Conservation (phyloP, 305 asterid species). For the Solanum hybrid region DNA sequence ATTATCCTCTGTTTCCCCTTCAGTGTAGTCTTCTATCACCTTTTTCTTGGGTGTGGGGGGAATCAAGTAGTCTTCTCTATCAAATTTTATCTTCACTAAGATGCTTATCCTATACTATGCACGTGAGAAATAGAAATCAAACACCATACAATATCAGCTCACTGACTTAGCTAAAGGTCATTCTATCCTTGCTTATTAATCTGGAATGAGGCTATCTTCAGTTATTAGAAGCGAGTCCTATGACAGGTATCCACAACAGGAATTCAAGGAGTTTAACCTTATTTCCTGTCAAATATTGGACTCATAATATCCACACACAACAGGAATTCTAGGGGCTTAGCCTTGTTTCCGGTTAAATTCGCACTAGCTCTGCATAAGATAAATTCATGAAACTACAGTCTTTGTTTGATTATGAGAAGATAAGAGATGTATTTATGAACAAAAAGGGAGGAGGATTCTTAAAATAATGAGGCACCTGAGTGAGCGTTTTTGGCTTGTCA, state of each 20-base stretch:
- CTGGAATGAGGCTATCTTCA: neutral
- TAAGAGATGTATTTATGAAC: constrained; percentile 1
- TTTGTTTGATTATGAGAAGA: constrained; percentile 1
- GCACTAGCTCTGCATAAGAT: neutral
- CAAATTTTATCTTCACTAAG: neutral
- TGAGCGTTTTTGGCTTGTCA: constrained; percentile 43
- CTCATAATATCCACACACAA: neutral
- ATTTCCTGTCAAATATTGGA: neutral
- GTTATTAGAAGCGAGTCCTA: neutral
- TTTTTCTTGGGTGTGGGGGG: neutral
- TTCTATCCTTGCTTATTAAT: neutral
- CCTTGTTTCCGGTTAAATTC: neutral
- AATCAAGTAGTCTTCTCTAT: neutral
- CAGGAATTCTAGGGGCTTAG: neutral
- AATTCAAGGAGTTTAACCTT: neutral
- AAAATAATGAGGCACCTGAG: constrained; percentile 27
- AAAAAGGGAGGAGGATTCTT: neutral
- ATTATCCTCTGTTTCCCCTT: neutral
- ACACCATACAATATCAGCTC: neutral
- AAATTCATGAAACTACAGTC: neutral
- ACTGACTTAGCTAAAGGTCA: neutral
- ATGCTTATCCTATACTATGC: neutral
- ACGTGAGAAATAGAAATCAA: neutral
- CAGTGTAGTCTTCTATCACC: neutral
- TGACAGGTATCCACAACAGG: neutral